Evolutionary conservation across 2,329 filamentous ascomycete species (phyloP).

Genomic region (Cladophialophora carrionii): DNA sequence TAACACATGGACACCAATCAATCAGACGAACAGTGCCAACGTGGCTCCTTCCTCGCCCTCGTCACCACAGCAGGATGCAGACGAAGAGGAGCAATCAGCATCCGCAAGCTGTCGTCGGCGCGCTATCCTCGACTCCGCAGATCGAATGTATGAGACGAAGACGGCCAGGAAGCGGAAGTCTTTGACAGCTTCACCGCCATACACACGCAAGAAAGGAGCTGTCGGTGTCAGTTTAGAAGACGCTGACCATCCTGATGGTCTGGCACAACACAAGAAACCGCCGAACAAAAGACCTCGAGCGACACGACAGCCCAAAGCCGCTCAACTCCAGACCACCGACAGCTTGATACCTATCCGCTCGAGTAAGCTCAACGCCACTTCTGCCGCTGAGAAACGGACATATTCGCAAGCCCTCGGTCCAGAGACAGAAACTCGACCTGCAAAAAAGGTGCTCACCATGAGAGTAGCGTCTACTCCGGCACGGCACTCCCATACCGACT

Average conservation of each 20-base stretch:
- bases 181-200: conserved; percentile 1
- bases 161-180: conserved; percentile 14
- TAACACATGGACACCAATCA: conserved; percentile 23
- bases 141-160: conserved; percentile 5
- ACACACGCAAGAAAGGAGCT: conserved; percentile 14
- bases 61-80: neutral
- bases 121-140: conserved; percentile 12
- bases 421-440: neutral
- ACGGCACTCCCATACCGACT: neutral
- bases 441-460: conserved; percentile 1
- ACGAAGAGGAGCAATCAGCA: neutral
- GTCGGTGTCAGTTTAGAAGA: neutral
- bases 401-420: neutral
- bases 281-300: neutral
- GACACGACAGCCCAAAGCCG: neutral
- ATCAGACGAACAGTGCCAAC: neutral
- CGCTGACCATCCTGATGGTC: neutral
- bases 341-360: neutral
- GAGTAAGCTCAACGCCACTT: conserved; percentile 6
- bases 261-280: neutral
- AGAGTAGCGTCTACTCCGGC: neutral
- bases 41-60: conserved; percentile 2
- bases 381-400: conserved; percentile 4
- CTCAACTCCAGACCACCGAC: neutral
- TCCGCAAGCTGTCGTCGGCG: conserved; percentile 14